Percentiles rank a stretch among this genome's conserved stretches.
Conservation (phyloP, 805 yeast species). For the Candida maris region DNA sequence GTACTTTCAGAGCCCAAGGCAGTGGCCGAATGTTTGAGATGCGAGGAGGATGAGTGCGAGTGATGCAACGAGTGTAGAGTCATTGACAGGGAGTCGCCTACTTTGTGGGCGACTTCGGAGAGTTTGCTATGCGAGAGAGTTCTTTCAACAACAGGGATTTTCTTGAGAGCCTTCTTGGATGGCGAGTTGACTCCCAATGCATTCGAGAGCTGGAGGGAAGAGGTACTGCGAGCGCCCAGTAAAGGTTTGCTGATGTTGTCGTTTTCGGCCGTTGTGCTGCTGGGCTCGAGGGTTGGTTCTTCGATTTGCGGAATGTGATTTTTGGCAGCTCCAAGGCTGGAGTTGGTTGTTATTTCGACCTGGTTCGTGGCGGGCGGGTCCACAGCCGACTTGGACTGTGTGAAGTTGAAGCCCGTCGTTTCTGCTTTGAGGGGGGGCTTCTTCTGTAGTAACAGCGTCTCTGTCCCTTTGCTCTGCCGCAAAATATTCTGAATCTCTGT, state of each 20-base stretch:
- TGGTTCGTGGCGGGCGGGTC: slow-evolving; percentile 9
- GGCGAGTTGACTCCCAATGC: not conserved
- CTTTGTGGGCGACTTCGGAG: slow-evolving; percentile 28
- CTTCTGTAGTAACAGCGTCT: too few relatives aligned
- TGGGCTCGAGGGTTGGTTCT: not conserved
- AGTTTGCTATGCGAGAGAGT: slow-evolving; percentile 22
- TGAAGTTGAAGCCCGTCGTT: not conserved
- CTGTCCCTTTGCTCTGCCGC: too few relatives aligned
- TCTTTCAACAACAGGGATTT: slow-evolving; percentile 4
- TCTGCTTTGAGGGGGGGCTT: too few relatives aligned
- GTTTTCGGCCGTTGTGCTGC: not conserved
- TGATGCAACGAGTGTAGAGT: slow-evolving; percentile 17
- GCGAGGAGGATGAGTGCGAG: slow-evolving; percentile 9
- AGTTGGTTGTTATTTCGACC: slow-evolving; percentile 5
- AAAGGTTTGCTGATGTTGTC: not conserved
- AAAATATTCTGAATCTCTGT: too few relatives aligned
- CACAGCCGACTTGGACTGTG: slow-evolving; percentile 4
- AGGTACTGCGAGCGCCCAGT: not conserved
- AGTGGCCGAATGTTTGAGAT: slow-evolving; percentile 15
- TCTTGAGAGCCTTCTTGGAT: not conserved
- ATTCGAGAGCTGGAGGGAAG: not conserved
- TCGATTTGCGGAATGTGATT: not conserved
- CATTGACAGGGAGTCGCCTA: slow-evolving; percentile 24
- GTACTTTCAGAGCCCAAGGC: slow-evolving; percentile 19
- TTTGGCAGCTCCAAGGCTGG: not conserved